Evolutionary conservation across 2,329 filamentous ascomycete genomes (phyloP).

Genomic region (Alternaria sp.): DNA sequence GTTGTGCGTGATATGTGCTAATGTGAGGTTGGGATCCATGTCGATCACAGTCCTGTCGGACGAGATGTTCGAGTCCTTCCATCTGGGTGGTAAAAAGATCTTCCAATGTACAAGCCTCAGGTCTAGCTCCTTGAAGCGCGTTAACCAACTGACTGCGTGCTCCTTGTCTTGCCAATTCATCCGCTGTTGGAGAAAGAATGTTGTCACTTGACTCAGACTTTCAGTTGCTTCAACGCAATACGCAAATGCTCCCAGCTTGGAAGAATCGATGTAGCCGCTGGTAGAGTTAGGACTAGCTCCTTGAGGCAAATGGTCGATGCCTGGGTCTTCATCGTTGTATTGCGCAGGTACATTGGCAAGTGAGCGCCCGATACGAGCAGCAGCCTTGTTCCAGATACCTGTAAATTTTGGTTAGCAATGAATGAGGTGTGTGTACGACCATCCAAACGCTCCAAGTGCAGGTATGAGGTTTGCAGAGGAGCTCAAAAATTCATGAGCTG

Average conservation of each 20-base stretch:
- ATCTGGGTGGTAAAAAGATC: slow-evolving; percentile 44
- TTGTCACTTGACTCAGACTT: slow-evolving; percentile 47
- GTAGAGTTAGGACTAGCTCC: slow-evolving; percentile 44
- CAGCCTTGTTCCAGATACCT: slow-evolving; percentile 47
- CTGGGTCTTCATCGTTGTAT: slow-evolving; percentile 47
- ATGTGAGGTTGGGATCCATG: slow-evolving; percentile 49
- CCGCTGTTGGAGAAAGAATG: slow-evolving; percentile 46
- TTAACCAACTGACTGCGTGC: slow-evolving; percentile 47
- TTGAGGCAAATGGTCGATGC: slow-evolving; percentile 29
- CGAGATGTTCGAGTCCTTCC: slow-evolving; percentile 49
- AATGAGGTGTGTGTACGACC: too few relatives aligned
- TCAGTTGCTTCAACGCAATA: slow-evolving; percentile 49
- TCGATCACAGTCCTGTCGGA: slow-evolving; percentile 38
- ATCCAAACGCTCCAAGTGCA: too few relatives aligned
- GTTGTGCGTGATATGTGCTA: slow-evolving; percentile 49
- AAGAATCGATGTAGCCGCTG: slow-evolving; percentile 46
- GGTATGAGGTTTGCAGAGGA: too few relatives aligned
- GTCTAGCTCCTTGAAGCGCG: slow-evolving; percentile 48
- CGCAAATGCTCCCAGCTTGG: slow-evolving; percentile 47
- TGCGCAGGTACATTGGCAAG: slow-evolving; percentile 45
- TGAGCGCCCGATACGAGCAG: slow-evolving; percentile 45
- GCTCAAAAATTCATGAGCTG: too few relatives aligned
- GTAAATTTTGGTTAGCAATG: too few relatives aligned
- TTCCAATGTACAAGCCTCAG: slow-evolving; percentile 49
- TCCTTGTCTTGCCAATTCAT: slow-evolving; percentile 50